Conservation (phyloP, 2,329 filamentous ascomycete species). For the Neopestalotiopsis clavispora region DNA sequence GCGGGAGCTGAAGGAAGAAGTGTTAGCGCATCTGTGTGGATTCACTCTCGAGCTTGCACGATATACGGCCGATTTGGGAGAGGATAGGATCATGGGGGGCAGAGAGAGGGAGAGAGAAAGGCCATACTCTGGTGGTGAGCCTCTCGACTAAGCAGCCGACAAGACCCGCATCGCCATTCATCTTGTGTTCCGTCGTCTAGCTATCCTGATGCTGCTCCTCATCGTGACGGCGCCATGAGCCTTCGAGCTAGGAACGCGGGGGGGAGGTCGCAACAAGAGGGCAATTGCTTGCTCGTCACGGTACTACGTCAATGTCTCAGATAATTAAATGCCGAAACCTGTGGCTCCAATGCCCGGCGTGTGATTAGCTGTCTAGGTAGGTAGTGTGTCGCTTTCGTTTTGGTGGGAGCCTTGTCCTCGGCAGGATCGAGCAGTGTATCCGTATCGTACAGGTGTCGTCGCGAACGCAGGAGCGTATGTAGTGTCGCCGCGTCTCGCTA, state of each 20-base stretch:
- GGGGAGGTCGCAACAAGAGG: neutral
- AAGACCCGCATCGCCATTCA: constrained; percentile 65
- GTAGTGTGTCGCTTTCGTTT: neutral
- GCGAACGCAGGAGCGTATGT: neutral
- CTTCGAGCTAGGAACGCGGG: constrained; percentile 4
- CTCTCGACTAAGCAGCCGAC: constrained; percentile 67
- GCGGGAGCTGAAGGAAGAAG: constrained; percentile 55
- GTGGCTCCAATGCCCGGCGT: neutral
- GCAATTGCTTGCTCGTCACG: neutral
- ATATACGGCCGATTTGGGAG: neutral
- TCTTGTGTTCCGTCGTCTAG: constrained; percentile 43
- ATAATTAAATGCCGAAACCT: neutral
- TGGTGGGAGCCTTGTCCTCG: neutral
- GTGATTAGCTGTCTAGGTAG: neutral
- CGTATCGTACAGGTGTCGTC: neutral
- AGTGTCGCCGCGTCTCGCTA: neutral
- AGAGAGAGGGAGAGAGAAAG: constrained; percentile 17
- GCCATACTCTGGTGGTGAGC: constrained; percentile 62
- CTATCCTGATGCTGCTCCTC: constrained; percentile 34
- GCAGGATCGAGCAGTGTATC: neutral
- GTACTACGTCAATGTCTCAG: constrained; percentile 2
- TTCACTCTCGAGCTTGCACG: neutral
- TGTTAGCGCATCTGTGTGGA: neutral
- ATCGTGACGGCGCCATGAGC: constrained; percentile 39
- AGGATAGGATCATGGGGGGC: constrained; percentile 17